Conservation (phyloP, 2,329 filamentous ascomycete genomes). For the Penicillium sp. region DNA sequence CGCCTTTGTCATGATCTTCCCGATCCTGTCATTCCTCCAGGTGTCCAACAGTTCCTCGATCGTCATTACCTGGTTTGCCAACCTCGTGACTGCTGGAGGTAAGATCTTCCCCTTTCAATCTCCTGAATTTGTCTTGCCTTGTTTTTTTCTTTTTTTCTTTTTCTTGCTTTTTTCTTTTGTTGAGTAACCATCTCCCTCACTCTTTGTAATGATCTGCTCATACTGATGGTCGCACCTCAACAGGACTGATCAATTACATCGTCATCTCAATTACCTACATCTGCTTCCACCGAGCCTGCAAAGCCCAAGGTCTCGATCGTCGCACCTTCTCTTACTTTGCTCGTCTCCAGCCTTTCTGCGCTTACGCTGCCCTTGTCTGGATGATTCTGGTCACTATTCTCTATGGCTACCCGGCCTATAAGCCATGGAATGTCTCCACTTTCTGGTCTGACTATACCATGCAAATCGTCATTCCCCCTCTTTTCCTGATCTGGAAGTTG, state of each 20-base stretch:
- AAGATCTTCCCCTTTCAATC: neutral
- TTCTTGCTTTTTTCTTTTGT: too few species aligned
- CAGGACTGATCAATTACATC: slow-evolving; percentile 53
- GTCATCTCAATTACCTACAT: slow-evolving; percentile 56
- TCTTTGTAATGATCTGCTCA: neutral
- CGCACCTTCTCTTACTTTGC: slow-evolving; percentile 52
- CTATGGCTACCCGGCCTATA: slow-evolving; percentile 52
- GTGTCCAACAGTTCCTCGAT: slow-evolving; percentile 45
- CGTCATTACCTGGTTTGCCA: slow-evolving; percentile 51
- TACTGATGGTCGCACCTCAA: neutral
- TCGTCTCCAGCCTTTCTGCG: slow-evolving; percentile 55
- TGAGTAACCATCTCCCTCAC: too few species aligned
- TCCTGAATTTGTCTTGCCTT: neutral
- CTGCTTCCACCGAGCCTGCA: slow-evolving; percentile 51
- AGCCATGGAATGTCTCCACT: slow-evolving; percentile 41
- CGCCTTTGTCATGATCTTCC: slow-evolving; percentile 49
- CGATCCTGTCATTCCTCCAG: slow-evolving; percentile 50
- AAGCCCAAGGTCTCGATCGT: slow-evolving; percentile 50
- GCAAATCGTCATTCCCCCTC: slow-evolving; percentile 49
- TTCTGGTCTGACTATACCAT: slow-evolving; percentile 53
- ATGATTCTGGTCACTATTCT: slow-evolving; percentile 27
- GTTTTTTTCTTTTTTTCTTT: too few species aligned
- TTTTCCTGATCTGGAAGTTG: slow-evolving; percentile 59
- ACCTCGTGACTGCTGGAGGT: slow-evolving; percentile 47
- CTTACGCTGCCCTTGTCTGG: slow-evolving; percentile 22